Base-by-base conservation (phyloP, 805 yeast species). In the Candida orba region DNA sequence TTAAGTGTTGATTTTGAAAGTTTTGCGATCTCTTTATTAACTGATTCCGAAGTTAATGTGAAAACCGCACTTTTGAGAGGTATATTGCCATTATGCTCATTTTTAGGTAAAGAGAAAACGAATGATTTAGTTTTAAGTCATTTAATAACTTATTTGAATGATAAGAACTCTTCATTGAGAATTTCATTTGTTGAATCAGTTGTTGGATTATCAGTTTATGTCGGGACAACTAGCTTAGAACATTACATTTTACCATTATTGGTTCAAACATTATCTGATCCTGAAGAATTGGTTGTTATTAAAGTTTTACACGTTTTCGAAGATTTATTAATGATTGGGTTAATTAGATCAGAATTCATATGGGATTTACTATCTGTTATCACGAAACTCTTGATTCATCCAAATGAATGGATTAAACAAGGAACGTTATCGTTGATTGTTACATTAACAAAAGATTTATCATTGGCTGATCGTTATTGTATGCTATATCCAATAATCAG, bases 41-140 rank as follows among this genome's bases (percentile, higher is more conserved):
- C 95, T 0, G 96, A 89, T 56, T 65, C 70, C 6, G 78, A 75
- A 43, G 62, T 82, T 0, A 66, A 69, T 40, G 95, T 90, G 0
- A 78, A 84, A 46, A 73, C 85, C 33, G 73, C 93, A 0, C 63
- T 93, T 8, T 66, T 93, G 38, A 65, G 72, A 36, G 78, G 85
- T 47, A 81, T 90, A n/a, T 66, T 84, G 8, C 85, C 89, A 0
- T 61, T 93, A 4, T 87, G 96, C 53, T 70, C 80, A 9, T 84
- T 84, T 46, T 81, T 93, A 57, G 96, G 96, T 0, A 79, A 82
- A 43, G 95, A 87, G 43, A 85, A 80, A 52, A 84, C 96, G 0
- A 90, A 86, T 56, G 98, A 93, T 58, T 69, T 93, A 34, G 79
- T 93, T 20, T 64, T 93, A 38, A 89, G 96, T 37, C 98, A 93